A percentile compares a stretch with the other conserved stretches of the same genome.
phyloP scores from a whole-genome alignment of 805 yeast species.

The Candida parachauliodes region DNA sequence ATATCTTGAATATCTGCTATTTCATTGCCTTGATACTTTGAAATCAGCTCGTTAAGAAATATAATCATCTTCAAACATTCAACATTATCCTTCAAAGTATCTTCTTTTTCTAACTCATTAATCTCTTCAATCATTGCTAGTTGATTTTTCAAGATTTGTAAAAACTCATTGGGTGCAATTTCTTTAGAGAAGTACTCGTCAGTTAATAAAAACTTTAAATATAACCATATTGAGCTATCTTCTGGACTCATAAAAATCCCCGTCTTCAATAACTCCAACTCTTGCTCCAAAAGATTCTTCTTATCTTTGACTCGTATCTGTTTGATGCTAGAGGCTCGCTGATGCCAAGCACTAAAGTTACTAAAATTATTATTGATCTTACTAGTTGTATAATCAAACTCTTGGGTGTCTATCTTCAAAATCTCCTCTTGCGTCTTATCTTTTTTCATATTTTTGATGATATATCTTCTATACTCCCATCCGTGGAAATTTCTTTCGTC shows the following conservation, averaged over 20 bases:
- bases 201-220: constrained; percentile 72
- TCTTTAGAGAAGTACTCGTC: constrained; percentile 36
- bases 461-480: constrained; percentile 87
- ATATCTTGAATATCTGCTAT: constrained; percentile 28
- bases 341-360: constrained; percentile 96
- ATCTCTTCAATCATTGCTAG: constrained; percentile 53
- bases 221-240: constrained; percentile 92
- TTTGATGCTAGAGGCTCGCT: constrained; percentile 68
- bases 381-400: constrained; percentile 71
- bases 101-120: constrained; percentile 69
- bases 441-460: constrained; percentile 44
- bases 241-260: constrained; percentile 93
- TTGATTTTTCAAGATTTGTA: constrained; percentile 42
- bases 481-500: constrained; percentile 92
- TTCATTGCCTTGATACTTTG: constrained; percentile 8
- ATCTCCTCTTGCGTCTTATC: constrained; percentile 4
- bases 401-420: constrained; percentile 40
- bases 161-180: constrained; percentile 19
- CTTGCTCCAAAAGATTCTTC: constrained; percentile 43
- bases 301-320: constrained; percentile 22
- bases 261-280: constrained; percentile 65
- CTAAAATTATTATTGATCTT: constrained; percentile 83
- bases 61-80: constrained; percentile 74
- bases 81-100: constrained; percentile 50
- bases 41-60: constrained; percentile 36